These are phyloP conservation scores for Yarrowia keelungensis DNA, from an alignment of 805 yeast species.

Conservation along the genomic window DNA sequence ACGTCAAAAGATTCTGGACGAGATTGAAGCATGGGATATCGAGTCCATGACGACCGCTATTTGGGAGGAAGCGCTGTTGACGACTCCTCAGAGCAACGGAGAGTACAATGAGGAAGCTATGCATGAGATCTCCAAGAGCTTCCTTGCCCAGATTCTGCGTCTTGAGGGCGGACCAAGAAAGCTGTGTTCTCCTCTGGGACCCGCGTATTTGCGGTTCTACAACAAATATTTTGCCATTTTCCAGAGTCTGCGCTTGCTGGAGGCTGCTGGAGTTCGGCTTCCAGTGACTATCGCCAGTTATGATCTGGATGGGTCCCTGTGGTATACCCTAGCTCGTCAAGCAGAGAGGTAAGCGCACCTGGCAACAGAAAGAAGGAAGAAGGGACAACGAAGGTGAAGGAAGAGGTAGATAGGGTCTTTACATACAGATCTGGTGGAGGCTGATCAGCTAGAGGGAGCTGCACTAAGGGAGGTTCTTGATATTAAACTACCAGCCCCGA, in stretches of 20 bases:
- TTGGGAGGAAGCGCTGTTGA: slow-evolving; percentile 14
- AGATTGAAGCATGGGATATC: not conserved
- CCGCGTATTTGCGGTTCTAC: slow-evolving; percentile 16
- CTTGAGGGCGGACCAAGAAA: slow-evolving; percentile 1
- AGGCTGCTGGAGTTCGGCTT: slow-evolving; percentile 14
- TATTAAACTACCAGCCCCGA: too few relatives aligned
- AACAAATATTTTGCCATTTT: slow-evolving; percentile 24
- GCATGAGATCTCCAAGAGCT: not conserved
- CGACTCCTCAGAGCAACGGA: slow-evolving; percentile 21
- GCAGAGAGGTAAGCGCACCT: not conserved
- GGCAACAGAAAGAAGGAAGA: too few relatives aligned
- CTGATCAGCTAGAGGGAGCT: too few relatives aligned
- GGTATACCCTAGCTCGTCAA: slow-evolving; percentile 1
- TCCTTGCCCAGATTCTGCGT: not conserved
- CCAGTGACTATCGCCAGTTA: slow-evolving; percentile 1
- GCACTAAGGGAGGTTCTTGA: too few relatives aligned
- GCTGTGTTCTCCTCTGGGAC: not conserved
- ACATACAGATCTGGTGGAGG: too few relatives aligned
- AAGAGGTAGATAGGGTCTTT: too few relatives aligned
- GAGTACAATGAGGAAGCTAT: slow-evolving; percentile 13
- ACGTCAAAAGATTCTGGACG: not conserved
- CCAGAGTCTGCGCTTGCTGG: slow-evolving; percentile 22
- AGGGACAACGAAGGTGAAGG: too few relatives aligned
- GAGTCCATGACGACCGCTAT: not conserved
- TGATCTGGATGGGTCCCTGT: slow-evolving; percentile 23